Base-by-base conservation (phyloP, 176 grass and related monocot species). In the Urochloa ruziziensis region DNA sequence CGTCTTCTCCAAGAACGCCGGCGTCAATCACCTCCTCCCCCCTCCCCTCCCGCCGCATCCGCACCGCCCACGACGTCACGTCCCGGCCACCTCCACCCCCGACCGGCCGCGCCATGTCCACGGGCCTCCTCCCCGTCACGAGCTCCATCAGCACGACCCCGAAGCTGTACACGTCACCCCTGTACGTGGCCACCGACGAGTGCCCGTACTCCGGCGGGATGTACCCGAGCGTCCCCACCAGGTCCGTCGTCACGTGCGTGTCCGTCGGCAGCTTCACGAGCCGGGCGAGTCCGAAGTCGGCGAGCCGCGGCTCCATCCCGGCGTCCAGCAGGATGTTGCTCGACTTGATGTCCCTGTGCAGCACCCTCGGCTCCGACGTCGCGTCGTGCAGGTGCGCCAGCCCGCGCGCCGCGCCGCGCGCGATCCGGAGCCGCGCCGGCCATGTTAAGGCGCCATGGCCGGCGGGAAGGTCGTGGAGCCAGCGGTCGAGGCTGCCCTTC, bases 311-410 rank as follows among this genome's bases (percentile, higher is more conserved):
- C 51, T 67, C 88, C 83, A 93, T 60, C 13, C 1, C 10, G 13
- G 71, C 91, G 77, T 91, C 94, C 4, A 96, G 94, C 19, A 96
- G 88, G 67, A 96, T 91, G 91, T 96, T 96, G 86, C 88, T 91
- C 15, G 94, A 85, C 86, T 96, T 96, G 86, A 96, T 73, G 86
- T 96, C 94, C 19, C 91, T 83, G 83, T 96, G 94, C 51, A 93
- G 85, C 8, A 96, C 86, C 25, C 79, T 88, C 10, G 93, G 90
- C 68, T 84, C 80, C 76, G 83, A 88, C 63, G 77, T 60, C 16
- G 69, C 86, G 88, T 96, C 86, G 88, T 96, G 91, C 39, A 96
- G 91, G 88, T 92, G 83, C 2, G 84, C 79, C 32, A 96, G 62
- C 30, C 91, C 94, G 5, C 83, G 60, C 6, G 91, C 88, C 6